Conservation (phyloP, 2,329 filamentous ascomycete genomes). For the Alternaria arborescens region DNA sequence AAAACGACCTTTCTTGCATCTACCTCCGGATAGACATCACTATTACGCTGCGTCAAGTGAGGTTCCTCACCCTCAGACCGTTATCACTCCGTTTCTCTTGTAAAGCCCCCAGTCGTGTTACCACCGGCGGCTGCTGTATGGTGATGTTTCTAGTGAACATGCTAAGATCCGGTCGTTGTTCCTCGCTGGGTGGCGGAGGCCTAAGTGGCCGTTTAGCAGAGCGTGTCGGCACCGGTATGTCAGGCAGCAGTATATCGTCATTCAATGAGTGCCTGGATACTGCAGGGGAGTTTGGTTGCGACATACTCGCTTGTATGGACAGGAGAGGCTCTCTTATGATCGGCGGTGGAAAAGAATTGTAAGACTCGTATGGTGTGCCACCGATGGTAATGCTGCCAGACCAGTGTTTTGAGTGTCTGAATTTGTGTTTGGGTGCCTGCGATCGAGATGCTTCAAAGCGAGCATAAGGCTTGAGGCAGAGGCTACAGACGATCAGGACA, state of each 20-base stretch:
- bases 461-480: constrained; percentile 29
- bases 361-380: constrained; percentile 29
- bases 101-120: constrained; percentile 13
- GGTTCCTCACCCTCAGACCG: not conserved
- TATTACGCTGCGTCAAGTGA: not conserved
- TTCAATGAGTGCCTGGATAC: constrained; percentile 4
- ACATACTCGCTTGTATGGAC: constrained; percentile 30
- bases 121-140: constrained; percentile 15
- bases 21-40: not conserved
- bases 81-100: not conserved
- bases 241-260: constrained; percentile 20
- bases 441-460: constrained; percentile 12
- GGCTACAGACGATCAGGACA: constrained; percentile 32
- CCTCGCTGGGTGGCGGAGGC: constrained; percentile 31
- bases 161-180: constrained; percentile 33
- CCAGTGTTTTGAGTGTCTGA: constrained; percentile 25
- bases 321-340: constrained; percentile 23
- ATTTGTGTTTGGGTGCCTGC: constrained; percentile 12
- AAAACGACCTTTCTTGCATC: not conserved
- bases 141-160: constrained; percentile 23
- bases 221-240: constrained; percentile 16
- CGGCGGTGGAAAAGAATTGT: constrained; percentile 12
- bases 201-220: constrained; percentile 23
- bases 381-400: constrained; percentile 31
- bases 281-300: constrained; percentile 15